Evolutionary conservation across 1,139 yeast species (phyloP).

Genomic region (Magnusiomyces starmeri): DNA sequence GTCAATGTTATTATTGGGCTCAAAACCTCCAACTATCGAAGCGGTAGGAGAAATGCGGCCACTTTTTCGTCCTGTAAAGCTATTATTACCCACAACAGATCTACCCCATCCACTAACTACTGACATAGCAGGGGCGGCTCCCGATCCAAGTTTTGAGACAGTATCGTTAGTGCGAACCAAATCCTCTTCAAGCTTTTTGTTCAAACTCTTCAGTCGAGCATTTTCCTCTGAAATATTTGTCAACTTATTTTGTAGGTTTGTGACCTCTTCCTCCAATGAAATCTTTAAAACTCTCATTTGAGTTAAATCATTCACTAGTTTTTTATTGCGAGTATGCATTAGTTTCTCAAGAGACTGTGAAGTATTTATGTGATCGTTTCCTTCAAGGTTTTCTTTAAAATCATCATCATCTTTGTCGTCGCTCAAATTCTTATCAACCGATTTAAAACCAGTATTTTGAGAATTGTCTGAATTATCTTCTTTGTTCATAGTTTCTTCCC

Average conservation of each 20-base stretch:
- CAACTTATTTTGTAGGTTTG: slow-evolving; percentile 37
- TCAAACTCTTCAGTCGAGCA: slow-evolving; percentile 38
- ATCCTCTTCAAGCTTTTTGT: slow-evolving; percentile 65
- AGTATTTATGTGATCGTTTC: slow-evolving; percentile 34
- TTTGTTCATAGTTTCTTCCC: slow-evolving; percentile 29
- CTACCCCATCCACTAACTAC: slow-evolving; percentile 33
- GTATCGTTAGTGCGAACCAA: slow-evolving; percentile 39
- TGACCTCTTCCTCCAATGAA: slow-evolving; percentile 36
- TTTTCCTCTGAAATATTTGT: slow-evolving; percentile 39
- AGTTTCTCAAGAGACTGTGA: slow-evolving; percentile 33
- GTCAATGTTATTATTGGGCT: slow-evolving; percentile 9
- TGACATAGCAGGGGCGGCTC: slow-evolving; percentile 42
- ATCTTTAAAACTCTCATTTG: slow-evolving; percentile 49
- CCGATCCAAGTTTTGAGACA: not conserved
- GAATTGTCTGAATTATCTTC: slow-evolving; percentile 12
- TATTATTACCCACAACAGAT: slow-evolving; percentile 13
- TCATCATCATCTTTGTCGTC: slow-evolving; percentile 30
- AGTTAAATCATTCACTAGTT: slow-evolving; percentile 54
- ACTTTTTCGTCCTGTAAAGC: slow-evolving; percentile 6
- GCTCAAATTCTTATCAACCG: slow-evolving; percentile 22
- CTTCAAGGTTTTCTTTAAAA: slow-evolving; percentile 18
- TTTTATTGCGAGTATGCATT: slow-evolving; percentile 52
- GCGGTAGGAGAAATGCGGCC: slow-evolving; percentile 38
- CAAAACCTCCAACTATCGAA: slow-evolving; percentile 27
- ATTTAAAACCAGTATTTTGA: slow-evolving; percentile 9